Evolutionary conservation across 306 rosid species (phyloP), one percentile per base, ranked within the genome.

Genomic region (Inga leiocalycina): DNA sequence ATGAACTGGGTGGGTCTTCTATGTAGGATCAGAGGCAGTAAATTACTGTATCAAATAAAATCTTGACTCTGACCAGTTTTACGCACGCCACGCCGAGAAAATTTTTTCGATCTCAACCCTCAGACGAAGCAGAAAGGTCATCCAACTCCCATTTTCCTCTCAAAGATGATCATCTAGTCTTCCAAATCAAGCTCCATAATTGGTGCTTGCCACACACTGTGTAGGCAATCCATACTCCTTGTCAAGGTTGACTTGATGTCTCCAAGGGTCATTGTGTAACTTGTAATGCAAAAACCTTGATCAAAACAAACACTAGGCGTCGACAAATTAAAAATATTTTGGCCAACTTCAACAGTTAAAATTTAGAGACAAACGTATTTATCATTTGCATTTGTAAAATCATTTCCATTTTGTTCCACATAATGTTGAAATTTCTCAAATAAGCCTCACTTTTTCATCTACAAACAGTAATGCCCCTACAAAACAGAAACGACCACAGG

Each of bases 261-360:
- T 85, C 95, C 93, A 90, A 35, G 86, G 91, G 74, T 91, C 95
- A 27, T 90, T 87, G 48, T 91, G 93, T 49, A 90, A 80, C 89
- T 91, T 91, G 88, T 91, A 85, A 81, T 90, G 93, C 88, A 91
- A 78, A 81, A 90, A 0, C 85, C 93, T 89, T 70, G 44, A 34
- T 41, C 34, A 65, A 54, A 57, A 44, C 54, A 74, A 56, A 83
- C 32, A 68, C 8, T 61, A 48, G 35, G 22, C 70, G 44, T 70
- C 75, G 76, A 69, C 12, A 54, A 3, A 68, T 20, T 19, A 68
- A 20, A 6, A 4, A 0, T 37, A 0, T 27, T 37, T 37, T 37
- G 39, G 39, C 39, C 39, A 37, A 4, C 6, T 37, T 69, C 74
- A 81, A 73, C 9, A 54, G 14, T 39, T 10, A 39, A 69, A 41